Evolutionary conservation across 192 early-diverging fungal species (phyloP), one percentile per base, ranked within the genome.

Genomic region (Rhizoclosmatium sp.): DNA sequence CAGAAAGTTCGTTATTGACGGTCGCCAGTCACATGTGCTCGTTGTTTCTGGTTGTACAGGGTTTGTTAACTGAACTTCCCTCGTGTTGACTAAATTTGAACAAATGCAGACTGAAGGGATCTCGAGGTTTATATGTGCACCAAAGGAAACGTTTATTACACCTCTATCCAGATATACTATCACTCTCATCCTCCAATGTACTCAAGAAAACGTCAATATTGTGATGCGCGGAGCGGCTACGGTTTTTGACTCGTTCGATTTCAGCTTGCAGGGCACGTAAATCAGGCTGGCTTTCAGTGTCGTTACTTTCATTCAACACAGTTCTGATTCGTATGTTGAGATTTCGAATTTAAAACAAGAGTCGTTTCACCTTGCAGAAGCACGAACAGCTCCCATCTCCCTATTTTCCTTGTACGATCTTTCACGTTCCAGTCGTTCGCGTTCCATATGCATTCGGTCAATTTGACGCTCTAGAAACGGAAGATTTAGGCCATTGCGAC

Each of bases 221-320:
- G 54, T 65, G 54, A 56, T 54, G 31, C 16, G 47, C 39, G 4
- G 65, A 39, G 10, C 65, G 75, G 44, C 65, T 80, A 2, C 86
- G 76, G 40, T 84, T 76, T 60, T 87, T 85, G 68, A 87, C 82
- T 31, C 86, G 79, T 46, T 85, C 84, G 21, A 87, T 84, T 40
- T 85, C 82, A 2, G 78, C 80, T 72, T 84, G 76, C 14, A 87
- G 73, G 12, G 40, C 81, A n/a, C 51, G 60, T 54, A 66, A 40
- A 46, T 67, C 71, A n/a, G 23, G 59, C 47, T 79, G 76, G 48
- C 56, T 81, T 0, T 64, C 69, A 9, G 45, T 68, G 47, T 72
- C 65, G 45, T 46, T 65, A 12, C 14, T 70, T 31, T 31, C 31
- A 31, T 31, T 31, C 31, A 31, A 31, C 31, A 31, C 31, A 31